Conservation (phyloP, 2,329 filamentous ascomycete genomes). For the Boeremia exigua region DNA sequence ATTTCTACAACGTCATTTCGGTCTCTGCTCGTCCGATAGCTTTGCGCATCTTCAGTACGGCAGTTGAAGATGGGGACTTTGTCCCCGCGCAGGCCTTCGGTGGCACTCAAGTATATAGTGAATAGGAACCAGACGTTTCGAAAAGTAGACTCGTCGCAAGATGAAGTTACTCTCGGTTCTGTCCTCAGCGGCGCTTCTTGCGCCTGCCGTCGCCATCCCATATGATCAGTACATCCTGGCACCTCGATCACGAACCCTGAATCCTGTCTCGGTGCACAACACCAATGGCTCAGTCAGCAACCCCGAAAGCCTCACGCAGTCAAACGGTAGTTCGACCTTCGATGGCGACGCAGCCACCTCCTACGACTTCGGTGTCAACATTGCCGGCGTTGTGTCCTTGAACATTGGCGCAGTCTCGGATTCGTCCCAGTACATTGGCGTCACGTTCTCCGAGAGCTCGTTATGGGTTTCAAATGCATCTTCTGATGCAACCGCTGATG, state of each 20-base stretch:
- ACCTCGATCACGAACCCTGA: slow-evolving; percentile 44
- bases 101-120: background rate
- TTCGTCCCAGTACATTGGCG: slow-evolving; percentile 49
- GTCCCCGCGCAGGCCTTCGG: background rate
- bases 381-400: slow-evolving; percentile 50
- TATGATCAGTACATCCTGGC: slow-evolving; percentile 53
- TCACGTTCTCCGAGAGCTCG: slow-evolving; percentile 52
- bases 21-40: slow-evolving; percentile 8
- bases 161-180: slow-evolving; percentile 2
- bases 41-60: background rate
- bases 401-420: slow-evolving; percentile 42
- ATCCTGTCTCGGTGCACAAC: slow-evolving; percentile 44
- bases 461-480: slow-evolving; percentile 57
- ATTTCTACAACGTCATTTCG: slow-evolving; percentile 11
- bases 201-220: slow-evolving; percentile 17
- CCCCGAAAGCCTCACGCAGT: slow-evolving; percentile 40
- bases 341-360: slow-evolving; percentile 47
- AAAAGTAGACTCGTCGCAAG: background rate
- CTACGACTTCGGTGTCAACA: slow-evolving; percentile 52
- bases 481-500: slow-evolving; percentile 56
- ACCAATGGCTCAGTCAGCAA: slow-evolving; percentile 49
- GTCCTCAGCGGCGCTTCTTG: background rate
- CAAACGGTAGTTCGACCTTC: slow-evolving; percentile 43
- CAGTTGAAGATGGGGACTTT: background rate
- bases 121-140: background rate